Evolutionary conservation across 441 rosid genomes (phyloP).

Genomic region (Pelargonium fulgidum): DNA sequence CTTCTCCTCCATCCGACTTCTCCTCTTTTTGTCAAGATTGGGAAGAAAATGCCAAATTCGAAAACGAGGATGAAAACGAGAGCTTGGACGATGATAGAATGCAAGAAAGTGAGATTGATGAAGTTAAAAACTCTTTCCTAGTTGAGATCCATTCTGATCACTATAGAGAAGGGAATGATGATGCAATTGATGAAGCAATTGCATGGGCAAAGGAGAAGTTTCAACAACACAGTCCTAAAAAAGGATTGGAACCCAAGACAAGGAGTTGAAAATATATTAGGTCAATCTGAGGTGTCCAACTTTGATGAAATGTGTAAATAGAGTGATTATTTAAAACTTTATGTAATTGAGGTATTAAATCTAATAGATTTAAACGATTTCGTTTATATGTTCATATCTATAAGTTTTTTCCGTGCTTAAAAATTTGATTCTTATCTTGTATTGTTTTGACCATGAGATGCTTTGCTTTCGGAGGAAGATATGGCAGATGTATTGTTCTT

Average conservation of each 20-base stretch:
- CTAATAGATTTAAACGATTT: no score
- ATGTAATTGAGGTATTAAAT: no score
- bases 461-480: no score
- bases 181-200: slow-evolving; percentile 79
- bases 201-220: slow-evolving; percentile 92
- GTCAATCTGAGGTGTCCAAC: no score
- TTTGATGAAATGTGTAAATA: no score
- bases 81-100: not conserved
- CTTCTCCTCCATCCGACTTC: slow-evolving; percentile 64
- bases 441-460: no score
- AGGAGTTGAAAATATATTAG: no score
- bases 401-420: no score
- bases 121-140: slow-evolving; percentile 65
- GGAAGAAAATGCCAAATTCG: slow-evolving; percentile 13
- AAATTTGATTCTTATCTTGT: no score
- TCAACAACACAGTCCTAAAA: slow-evolving; percentile 27
- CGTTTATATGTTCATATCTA: no score
- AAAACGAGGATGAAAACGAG: not conserved
- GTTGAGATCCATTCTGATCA: slow-evolving; percentile 67
- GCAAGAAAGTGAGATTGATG: slow-evolving; percentile 39
- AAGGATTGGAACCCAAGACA: not conserved
- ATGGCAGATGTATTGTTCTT: no score
- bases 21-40: slow-evolving; percentile 43
- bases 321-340: no score
- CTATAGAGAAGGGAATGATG: slow-evolving; percentile 32